Evolutionary conservation across 139 green algal genomes (phyloP), one percentile per base, ranked within the genome.

Genomic region (Volvox reticuliferus): DNA sequence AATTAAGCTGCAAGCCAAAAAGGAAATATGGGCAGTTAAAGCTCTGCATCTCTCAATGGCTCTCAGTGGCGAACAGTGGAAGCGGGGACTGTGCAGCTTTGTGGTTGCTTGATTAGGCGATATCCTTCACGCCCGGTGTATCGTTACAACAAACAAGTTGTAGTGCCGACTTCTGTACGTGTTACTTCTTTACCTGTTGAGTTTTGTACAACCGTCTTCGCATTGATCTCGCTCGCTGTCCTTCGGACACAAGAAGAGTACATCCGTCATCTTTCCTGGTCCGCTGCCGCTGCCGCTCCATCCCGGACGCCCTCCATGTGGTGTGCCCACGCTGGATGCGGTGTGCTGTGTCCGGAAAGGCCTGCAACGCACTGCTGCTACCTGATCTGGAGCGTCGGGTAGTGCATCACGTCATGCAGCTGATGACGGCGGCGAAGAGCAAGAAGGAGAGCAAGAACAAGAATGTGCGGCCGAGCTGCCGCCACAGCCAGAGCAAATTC

Each of bases 341-440:
- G 30, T 19, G 61, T 24, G 18, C 1, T 24, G 0, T 32, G 30
- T 19, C 28, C 62, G 19, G 50, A 1, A 62, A 89, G 85, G 85
- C 71, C 19, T 75, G 44, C 44, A 55, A 62, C n/a, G 85, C 69
- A 12, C 85, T 89, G 85, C 69, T 89, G 85, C 69, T 89, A n/a
- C 85, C 85, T 13, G 37, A n/a, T 26, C 50, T 89, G 6, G 44
- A 82, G 44, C 0, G 6, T 9, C 37, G 37, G 0, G 28, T 71
- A 35, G 21, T 20, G 1, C 63, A 62, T 0, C 82, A 26, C 20
- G 63, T 33, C 1, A 1, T 78, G 63, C 6, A 21, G 0, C 82
- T 88, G 82, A 32, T 88, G 32, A n/a, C n/a, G n/a, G n/a, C n/a
- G n/a, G n/a, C n/a, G n/a, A n/a, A n/a, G n/a, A n/a, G n/a, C n/a